phyloP scores from a whole-genome alignment of 1,139 yeast species.

The Geotrichum cucujoidarum region DNA sequence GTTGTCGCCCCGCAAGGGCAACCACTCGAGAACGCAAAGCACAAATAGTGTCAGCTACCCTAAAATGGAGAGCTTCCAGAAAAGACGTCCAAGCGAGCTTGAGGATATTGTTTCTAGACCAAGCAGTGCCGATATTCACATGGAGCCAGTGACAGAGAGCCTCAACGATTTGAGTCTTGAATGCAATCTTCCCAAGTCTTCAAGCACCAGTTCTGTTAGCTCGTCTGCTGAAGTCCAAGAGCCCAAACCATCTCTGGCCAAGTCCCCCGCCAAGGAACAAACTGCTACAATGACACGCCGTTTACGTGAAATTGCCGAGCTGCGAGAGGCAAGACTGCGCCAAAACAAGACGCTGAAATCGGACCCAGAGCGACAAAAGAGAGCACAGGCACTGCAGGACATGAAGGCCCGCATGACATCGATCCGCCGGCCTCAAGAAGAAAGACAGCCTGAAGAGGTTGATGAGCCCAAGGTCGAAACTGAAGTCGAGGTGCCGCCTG shows the following conservation, averaged over 20 bases:
- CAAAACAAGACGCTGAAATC: background rate
- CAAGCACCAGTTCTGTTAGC: too few relatives aligned
- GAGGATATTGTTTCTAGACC: too few relatives aligned
- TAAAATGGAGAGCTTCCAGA: too few relatives aligned
- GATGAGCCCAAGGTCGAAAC: background rate
- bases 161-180: too few relatives aligned
- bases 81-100: too few relatives aligned
- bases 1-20: constrained; percentile 8
- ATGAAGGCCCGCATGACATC: too few relatives aligned
- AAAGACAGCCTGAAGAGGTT: background rate
- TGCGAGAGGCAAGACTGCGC: background rate
- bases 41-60: too few relatives aligned
- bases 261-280: background rate
- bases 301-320: background rate
- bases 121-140: too few relatives aligned
- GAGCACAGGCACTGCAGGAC: background rate
- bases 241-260: background rate
- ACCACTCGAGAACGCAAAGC: constrained; percentile 14
- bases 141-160: too few relatives aligned
- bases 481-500: background rate
- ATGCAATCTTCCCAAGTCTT: too few relatives aligned
- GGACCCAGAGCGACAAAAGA: background rate
- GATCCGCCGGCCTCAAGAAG: background rate
- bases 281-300: background rate
- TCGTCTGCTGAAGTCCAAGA: too few relatives aligned